phyloP scores from a whole-genome alignment of 2,329 filamentous ascomycete genomes.

The Ambrosiella beaveri region DNA sequence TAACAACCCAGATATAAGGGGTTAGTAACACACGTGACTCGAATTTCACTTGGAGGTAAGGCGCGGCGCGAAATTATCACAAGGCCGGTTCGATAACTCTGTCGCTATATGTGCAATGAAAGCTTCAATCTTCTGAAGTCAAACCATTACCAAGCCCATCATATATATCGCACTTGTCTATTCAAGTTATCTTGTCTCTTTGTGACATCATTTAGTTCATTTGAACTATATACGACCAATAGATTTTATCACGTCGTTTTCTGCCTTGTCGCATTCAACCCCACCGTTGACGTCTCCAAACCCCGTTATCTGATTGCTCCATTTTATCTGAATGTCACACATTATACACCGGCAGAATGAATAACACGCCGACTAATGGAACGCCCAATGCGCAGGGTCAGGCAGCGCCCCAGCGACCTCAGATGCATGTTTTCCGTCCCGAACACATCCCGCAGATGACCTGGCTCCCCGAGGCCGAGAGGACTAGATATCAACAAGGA shows the following conservation, averaged over 20 bases:
- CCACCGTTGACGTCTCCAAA: too few relatives aligned
- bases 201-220: too few relatives aligned
- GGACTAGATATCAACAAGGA: conserved; percentile 40
- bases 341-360: not conserved
- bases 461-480: conserved; percentile 36
- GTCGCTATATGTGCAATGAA: not conserved
- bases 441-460: conserved; percentile 33
- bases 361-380: not conserved
- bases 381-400: conserved; percentile 16
- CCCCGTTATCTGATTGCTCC: too few relatives aligned
- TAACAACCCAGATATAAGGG: too few relatives aligned
- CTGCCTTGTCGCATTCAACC: too few relatives aligned
- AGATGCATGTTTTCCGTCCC: conserved; percentile 30
- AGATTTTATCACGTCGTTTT: too few relatives aligned
- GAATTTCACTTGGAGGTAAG: not conserved
- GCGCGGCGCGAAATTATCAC: not conserved
- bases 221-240: too few relatives aligned
- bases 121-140: not conserved
- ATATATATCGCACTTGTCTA: too few relatives aligned
- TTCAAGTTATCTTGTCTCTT: too few relatives aligned
- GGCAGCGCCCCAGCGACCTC: conserved; percentile 16
- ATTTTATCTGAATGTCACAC: too few relatives aligned
- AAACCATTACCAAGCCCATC: too few relatives aligned
- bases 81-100: not conserved
- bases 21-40: too few relatives aligned